A percentile compares a stretch with the other conserved stretches of the same genome.
Evolutionary conservation across 768 basidiomycete genomes (phyloP).

Genomic region (Phaeotremella fagi): DNA sequence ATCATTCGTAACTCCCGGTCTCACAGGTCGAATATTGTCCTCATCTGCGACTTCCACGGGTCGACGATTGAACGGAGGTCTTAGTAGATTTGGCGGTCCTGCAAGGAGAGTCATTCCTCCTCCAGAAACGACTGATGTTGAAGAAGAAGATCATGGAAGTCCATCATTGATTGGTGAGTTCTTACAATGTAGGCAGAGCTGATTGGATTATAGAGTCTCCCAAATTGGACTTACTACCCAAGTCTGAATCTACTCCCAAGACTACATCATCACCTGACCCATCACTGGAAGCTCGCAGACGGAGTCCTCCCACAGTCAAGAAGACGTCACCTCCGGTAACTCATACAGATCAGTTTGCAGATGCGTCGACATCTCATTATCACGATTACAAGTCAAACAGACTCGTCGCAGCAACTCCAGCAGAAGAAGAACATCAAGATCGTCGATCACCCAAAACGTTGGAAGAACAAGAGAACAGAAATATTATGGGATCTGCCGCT

Average conservation of each 20-base stretch:
- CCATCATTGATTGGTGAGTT: constrained; percentile 14
- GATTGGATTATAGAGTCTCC: background rate
- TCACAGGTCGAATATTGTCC: constrained; percentile 26
- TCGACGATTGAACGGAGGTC: constrained; percentile 28
- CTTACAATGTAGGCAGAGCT: background rate
- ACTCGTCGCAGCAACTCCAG: background rate
- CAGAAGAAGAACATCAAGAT: no score
- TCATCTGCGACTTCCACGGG: constrained; percentile 25
- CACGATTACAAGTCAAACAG: no score
- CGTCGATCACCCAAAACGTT: no score
- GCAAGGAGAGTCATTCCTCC: constrained; percentile 28
- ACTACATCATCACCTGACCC: no score
- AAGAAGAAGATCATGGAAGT: constrained; percentile 12
- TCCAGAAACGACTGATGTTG: constrained; percentile 3
- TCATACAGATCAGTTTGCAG: no score
- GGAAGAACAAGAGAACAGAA: constrained; percentile 15
- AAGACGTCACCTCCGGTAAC: background rate
- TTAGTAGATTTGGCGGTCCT: constrained; percentile 41
- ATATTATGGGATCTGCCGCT: background rate
- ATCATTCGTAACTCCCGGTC: constrained; percentile 29
- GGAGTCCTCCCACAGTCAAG: background rate
- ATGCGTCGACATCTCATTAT: background rate
- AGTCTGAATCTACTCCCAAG: background rate
- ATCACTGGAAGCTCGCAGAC: background rate
- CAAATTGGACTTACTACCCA: background rate